Evolutionary conservation across 345 rosid genomes (phyloP).

Genomic region (Draba incana): DNA sequence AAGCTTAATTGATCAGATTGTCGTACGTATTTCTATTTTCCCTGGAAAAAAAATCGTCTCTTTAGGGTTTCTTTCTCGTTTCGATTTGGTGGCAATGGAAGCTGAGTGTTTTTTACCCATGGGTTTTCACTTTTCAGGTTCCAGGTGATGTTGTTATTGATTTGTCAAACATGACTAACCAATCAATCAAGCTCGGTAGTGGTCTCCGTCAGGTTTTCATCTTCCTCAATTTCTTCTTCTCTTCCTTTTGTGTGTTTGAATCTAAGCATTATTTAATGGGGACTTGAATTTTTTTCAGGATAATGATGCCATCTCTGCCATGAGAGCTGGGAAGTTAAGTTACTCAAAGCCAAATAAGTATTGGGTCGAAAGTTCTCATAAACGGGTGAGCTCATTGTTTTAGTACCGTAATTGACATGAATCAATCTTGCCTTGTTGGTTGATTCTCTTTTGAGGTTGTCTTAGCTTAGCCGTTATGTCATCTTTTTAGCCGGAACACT

Average conservation of each 20-base stretch:
- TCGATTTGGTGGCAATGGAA: background rate
- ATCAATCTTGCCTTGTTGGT: slow-evolving; percentile 1
- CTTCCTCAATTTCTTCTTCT: background rate
- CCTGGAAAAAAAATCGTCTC: background rate
- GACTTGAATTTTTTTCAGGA: slow-evolving; percentile 50
- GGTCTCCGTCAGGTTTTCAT: slow-evolving; percentile 79
- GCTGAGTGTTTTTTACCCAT: background rate
- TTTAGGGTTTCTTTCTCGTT: background rate
- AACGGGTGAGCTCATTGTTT: slow-evolving; percentile 59
- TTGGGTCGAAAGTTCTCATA: slow-evolving; percentile 67
- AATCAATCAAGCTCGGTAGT: slow-evolving; percentile 82
- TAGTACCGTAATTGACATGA: background rate
- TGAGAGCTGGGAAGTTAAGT: slow-evolving; percentile 74
- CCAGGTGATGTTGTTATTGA: slow-evolving; percentile 89
- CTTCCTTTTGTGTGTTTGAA: background rate
- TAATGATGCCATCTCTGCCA: slow-evolving; percentile 63
- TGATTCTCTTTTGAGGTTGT: background rate
- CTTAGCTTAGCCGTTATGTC: background rate
- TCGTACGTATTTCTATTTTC: slow-evolving; percentile 45
- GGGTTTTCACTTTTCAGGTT: slow-evolving; percentile 50
- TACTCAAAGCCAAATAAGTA: slow-evolving; percentile 57
- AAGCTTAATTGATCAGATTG: slow-evolving; percentile 55
- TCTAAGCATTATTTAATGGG: background rate
- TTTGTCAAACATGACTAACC: slow-evolving; percentile 70
- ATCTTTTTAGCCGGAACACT: too few relatives aligned